Conservation (phyloP, 306 rosid species). For the Medicago lupulina region DNA sequence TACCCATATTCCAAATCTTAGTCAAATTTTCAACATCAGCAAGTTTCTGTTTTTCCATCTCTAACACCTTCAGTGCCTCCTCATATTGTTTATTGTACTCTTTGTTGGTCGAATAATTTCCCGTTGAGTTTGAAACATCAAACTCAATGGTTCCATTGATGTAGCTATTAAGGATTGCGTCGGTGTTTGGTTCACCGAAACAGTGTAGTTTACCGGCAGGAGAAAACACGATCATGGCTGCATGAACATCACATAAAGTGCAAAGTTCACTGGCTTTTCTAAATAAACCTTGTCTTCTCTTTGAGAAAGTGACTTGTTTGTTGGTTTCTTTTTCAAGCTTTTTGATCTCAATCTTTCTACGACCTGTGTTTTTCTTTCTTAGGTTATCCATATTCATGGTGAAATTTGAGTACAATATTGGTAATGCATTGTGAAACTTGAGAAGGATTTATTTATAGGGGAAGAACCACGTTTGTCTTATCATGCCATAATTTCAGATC, state of each 20-base stretch:
- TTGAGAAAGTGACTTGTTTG: conserved; percentile 65
- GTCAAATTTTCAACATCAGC: conserved; percentile 4
- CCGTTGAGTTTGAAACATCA: not conserved
- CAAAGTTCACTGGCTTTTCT: conserved; percentile 64
- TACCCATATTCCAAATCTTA: not conserved
- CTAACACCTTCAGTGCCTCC: conserved; percentile 41
- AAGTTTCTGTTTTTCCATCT: conserved; percentile 43
- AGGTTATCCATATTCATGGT: conserved; percentile 29
- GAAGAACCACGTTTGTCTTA: not conserved
- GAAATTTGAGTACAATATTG: not conserved
- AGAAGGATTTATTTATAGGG: conserved; percentile 20
- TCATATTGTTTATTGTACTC: conserved; percentile 43
- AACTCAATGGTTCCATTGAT: not conserved
- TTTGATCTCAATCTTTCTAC: conserved; percentile 62
- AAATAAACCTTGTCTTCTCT: conserved; percentile 58
- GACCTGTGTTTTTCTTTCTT: conserved; percentile 46
- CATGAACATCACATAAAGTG: conserved; percentile 50
- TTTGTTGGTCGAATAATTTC: not conserved
- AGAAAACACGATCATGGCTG: conserved; percentile 55
- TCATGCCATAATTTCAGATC: not conserved
- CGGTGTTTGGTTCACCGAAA: conserved; percentile 53
- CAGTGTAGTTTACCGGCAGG: conserved; percentile 50
- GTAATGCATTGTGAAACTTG: not conserved
- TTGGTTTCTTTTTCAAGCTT: conserved; percentile 42
- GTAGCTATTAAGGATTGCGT: conserved; percentile 43